Percentiles rank a stretch among this genome's conserved stretches.
Evolutionary conservation across 176 grass and related monocot species (phyloP).

Genomic region (Aegilops speltoides): DNA sequence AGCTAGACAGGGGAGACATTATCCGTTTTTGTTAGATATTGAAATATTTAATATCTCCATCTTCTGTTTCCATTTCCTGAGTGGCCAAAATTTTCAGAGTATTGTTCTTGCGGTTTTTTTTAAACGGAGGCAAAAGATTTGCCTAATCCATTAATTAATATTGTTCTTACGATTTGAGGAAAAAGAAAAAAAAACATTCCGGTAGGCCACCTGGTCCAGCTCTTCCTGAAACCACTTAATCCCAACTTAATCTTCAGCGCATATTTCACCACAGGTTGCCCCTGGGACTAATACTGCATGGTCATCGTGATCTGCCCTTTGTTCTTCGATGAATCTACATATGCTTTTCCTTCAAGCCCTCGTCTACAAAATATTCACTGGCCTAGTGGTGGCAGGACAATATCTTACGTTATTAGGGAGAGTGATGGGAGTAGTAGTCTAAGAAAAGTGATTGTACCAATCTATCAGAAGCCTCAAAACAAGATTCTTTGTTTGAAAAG

Average conservation of each 20-base stretch:
- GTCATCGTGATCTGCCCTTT: slow-evolving; percentile 8
- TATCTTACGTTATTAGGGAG: not conserved
- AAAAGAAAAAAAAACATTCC: not conserved
- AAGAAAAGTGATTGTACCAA: not conserved
- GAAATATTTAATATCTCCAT: too few species aligned
- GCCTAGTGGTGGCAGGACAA: not conserved
- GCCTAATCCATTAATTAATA: too few species aligned
- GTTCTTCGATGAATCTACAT: not conserved
- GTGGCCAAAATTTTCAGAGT: too few species aligned
- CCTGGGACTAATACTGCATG: slow-evolving; percentile 2
- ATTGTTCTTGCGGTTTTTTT: too few species aligned
- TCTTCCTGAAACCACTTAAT: too few species aligned
- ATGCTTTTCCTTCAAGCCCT: not conserved
- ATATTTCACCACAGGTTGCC: not conserved
- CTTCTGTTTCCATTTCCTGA: too few species aligned
- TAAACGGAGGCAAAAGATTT: too few species aligned
- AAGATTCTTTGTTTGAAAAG: slow-evolving; percentile 37
- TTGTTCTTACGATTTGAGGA: too few species aligned
- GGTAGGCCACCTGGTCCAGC: too few species aligned
- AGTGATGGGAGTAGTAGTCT: not conserved
- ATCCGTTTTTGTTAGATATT: too few species aligned
- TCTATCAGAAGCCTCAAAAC: slow-evolving; percentile 23
- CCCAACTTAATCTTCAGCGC: not conserved
- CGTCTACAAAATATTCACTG: slow-evolving; percentile 21
- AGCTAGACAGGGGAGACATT: too few species aligned